Evolutionary conservation across 495 filamentous ascomycete genomes (phyloP).

Genomic region (Hypoxylon lenormandii): DNA sequence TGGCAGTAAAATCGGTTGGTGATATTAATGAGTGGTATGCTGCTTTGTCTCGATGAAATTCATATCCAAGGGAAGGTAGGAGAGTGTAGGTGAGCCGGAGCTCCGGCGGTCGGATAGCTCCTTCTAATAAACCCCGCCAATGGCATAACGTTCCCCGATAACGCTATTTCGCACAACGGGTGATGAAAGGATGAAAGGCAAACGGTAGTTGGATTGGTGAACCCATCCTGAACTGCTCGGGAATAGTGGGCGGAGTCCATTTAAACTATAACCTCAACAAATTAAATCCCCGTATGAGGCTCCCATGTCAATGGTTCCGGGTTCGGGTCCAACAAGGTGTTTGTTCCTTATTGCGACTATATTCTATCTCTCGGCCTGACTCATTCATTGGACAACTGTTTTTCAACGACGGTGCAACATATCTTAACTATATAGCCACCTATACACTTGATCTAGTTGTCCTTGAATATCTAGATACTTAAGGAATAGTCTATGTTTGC

Average conservation of each 20-base stretch:
- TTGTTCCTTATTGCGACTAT: background rate
- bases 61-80: too few relatives aligned
- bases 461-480: background rate
- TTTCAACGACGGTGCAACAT: background rate
- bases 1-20: too few relatives aligned
- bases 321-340: background rate
- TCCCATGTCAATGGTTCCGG: too few relatives aligned
- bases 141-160: slow-evolving; percentile 16
- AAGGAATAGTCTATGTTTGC: background rate
- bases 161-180: background rate
- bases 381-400: slow-evolving; percentile 27
- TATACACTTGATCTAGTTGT: background rate
- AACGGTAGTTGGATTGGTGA: background rate
- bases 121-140: slow-evolving; percentile 13
- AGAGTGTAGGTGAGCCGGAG: background rate
- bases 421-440: slow-evolving; percentile 1
- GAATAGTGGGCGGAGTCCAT: background rate
- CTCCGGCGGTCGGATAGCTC: slow-evolving; percentile 31
- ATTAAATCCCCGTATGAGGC: background rate
- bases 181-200: background rate
- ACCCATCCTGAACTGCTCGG: background rate
- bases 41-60: too few relatives aligned
- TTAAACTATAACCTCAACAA: background rate
- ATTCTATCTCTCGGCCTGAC: slow-evolving; percentile 29
- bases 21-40: too few relatives aligned